phyloP scores from a whole-genome alignment of 108 stramenopile species.

The Mayamaea pseudoterrestris region DNA sequence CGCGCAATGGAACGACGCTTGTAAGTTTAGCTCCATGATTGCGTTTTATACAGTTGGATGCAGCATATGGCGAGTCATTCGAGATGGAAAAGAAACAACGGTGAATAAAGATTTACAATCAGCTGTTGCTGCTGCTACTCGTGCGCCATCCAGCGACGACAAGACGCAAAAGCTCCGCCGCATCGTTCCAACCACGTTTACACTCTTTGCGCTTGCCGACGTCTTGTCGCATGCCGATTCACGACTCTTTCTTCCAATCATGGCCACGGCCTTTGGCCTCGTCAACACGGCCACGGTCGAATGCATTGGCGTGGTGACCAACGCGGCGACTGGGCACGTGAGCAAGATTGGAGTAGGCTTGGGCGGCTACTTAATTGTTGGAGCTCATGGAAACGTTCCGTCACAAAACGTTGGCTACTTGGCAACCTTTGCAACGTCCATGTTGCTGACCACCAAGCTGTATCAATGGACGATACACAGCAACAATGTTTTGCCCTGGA shows the following conservation, averaged over 20 bases:
- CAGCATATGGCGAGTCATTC: no score
- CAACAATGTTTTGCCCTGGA: neutral
- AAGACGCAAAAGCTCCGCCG: no score
- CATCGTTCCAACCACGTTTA: no score
- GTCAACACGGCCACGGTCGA: constrained; percentile 1
- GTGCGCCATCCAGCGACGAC: no score
- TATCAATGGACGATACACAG: neutral
- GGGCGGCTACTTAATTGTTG: neutral
- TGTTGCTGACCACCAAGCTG: neutral
- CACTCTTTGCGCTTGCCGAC: no score
- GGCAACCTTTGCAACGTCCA: neutral
- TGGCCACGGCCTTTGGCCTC: constrained; percentile 4
- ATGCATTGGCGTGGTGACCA: neutral
- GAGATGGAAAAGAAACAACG: no score
- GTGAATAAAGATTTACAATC: no score
- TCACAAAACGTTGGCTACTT: neutral
- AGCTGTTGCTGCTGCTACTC: no score
- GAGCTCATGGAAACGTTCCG: neutral
- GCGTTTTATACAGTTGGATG: no score
- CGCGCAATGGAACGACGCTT: no score
- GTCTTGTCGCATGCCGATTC: no score
- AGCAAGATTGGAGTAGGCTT: constrained; percentile 5
- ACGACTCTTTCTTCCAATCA: neutral
- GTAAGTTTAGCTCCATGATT: no score
- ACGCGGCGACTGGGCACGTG: constrained; percentile 4